Conservation (phyloP, 495 filamentous ascomycete species). For the Annulohypoxylon moriforme region DNA sequence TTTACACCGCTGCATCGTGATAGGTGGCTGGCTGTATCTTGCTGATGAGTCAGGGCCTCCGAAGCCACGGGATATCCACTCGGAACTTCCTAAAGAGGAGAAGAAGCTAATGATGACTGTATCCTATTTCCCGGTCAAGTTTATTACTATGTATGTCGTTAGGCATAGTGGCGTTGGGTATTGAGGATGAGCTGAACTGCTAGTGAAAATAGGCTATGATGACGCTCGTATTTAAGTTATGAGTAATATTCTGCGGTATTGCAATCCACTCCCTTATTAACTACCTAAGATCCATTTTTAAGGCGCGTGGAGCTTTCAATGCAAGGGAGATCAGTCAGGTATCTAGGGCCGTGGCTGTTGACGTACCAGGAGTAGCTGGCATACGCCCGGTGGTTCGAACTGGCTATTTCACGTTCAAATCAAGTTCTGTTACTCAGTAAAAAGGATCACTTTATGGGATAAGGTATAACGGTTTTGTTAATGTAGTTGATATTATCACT, state of each 20-base stretch:
- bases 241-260: not conserved
- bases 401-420: not conserved
- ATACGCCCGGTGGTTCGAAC: too few species aligned
- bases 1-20: not conserved
- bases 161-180: not conserved
- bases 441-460: not conserved
- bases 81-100: not conserved
- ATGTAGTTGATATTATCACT: not conserved
- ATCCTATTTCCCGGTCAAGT: not conserved
- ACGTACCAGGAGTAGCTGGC: too few species aligned
- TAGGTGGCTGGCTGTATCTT: not conserved
- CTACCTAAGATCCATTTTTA: not conserved
- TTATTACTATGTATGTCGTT: not conserved
- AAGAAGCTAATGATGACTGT: not conserved
- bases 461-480: not conserved
- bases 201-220: not conserved
- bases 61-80: not conserved
- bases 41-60: not conserved
- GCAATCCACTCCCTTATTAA: too few species aligned
- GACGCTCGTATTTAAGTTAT: not conserved
- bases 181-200: not conserved
- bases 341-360: not conserved
- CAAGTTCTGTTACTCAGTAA: not conserved
- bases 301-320: not conserved
- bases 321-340: not conserved